phyloP scores from a whole-genome alignment of 495 filamentous ascomycete genomes.

The Acidomyces sp. region DNA sequence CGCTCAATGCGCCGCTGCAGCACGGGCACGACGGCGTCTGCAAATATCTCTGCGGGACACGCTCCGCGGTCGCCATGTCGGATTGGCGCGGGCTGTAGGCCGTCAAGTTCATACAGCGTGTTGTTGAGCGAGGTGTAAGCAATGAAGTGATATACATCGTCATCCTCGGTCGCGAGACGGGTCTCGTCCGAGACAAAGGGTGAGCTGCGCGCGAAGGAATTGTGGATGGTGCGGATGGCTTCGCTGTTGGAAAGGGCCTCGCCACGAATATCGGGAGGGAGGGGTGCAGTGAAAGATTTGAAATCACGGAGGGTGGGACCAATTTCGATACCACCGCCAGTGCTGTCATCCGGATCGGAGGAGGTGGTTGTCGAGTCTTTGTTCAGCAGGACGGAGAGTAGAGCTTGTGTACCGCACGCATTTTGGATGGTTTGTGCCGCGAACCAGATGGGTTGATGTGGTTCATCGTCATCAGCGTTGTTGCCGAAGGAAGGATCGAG shows the following conservation, averaged over 20 bases:
- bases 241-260: slow-evolving; percentile 60
- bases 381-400: slow-evolving; percentile 87
- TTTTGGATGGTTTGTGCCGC: slow-evolving; percentile 98
- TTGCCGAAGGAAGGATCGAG: slow-evolving; percentile 25
- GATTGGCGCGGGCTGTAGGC: slow-evolving; percentile 83
- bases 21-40: slow-evolving; percentile 73
- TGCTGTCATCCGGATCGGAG: not conserved
- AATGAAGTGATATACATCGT: slow-evolving; percentile 96
- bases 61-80: slow-evolving; percentile 58
- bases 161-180: slow-evolving; percentile 42
- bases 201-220: slow-evolving; percentile 74
- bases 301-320: slow-evolving; percentile 59
- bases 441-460: slow-evolving; percentile 57
- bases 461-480: not conserved
- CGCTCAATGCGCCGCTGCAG: slow-evolving; percentile 69
- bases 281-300: slow-evolving; percentile 78
- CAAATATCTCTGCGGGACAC: slow-evolving; percentile 47
- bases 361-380: slow-evolving; percentile 34
- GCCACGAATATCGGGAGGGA: slow-evolving; percentile 66
- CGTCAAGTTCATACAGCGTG: slow-evolving; percentile 85
- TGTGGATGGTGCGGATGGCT: slow-evolving; percentile 81
- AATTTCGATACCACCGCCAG: slow-evolving; percentile 34
- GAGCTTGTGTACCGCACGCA: slow-evolving; percentile 92
- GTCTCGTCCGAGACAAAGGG: slow-evolving; percentile 82
- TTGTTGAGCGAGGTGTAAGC: slow-evolving; percentile 77